phyloP scores from a whole-genome alignment of 148 eudicot genomes.

The Rhododendron henanense region DNA sequence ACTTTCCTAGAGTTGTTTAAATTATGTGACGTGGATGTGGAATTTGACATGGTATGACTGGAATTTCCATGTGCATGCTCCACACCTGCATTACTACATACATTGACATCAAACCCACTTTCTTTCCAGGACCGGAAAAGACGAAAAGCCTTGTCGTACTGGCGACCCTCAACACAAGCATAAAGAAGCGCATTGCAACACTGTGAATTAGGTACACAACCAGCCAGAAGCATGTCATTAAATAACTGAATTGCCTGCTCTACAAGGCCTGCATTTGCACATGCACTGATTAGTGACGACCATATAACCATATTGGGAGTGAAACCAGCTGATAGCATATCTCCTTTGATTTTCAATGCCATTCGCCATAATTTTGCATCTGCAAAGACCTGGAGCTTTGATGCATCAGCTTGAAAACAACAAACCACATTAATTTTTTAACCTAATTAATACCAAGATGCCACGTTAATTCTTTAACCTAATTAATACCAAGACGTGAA shows the following conservation, averaged over 20 bases:
- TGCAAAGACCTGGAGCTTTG: conserved; percentile 70
- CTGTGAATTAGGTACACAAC: conserved; percentile 79
- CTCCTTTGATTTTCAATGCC: conserved; percentile 88
- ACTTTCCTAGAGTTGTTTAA: conserved; percentile 34
- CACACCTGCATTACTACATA: conserved; percentile 6
- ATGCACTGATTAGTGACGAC: conserved; percentile 92
- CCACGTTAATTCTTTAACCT: conserved; percentile 5
- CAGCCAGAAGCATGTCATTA: conserved; percentile 83
- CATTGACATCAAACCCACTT: conserved; percentile 26
- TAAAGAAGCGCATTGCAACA: conserved; percentile 85
- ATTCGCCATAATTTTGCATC: conserved; percentile 87
- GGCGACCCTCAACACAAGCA: conserved; percentile 91
- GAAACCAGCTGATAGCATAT: conserved; percentile 86
- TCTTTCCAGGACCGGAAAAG: conserved; percentile 73
- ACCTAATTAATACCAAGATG: no score
- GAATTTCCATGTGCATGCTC: conserved; percentile 18
- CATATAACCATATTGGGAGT: conserved; percentile 81
- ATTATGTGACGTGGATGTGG: conserved; percentile 20
- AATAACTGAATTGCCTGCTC: conserved; percentile 73
- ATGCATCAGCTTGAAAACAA: conserved; percentile 19
- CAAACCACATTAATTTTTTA: not conserved
- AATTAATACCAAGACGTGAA: not conserved
- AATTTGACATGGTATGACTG: conserved; percentile 12
- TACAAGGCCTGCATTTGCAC: conserved; percentile 82
- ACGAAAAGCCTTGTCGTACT: conserved; percentile 88